Evolutionary conservation across 371 early-diverging fungal genomes (phyloP).

Genomic region (Lichtheimia corymbifera): DNA sequence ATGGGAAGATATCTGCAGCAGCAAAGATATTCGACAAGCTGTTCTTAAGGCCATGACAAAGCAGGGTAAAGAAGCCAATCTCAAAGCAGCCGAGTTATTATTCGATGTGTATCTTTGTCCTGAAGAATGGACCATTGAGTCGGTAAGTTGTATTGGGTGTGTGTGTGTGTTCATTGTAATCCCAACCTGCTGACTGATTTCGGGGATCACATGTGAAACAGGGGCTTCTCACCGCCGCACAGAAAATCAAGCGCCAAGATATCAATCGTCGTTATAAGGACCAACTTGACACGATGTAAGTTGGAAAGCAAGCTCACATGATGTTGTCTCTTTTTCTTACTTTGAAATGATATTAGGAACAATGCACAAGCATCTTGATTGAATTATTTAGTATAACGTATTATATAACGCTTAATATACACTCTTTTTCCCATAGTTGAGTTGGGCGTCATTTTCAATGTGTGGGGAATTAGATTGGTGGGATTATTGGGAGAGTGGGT

Average conservation of each 20-base stretch:
- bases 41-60: slow-evolving; percentile 31
- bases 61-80: slow-evolving; percentile 54
- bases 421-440: too few species aligned
- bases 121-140: slow-evolving; percentile 29
- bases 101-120: slow-evolving; percentile 44
- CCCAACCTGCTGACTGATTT: too few species aligned
- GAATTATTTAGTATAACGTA: neutral
- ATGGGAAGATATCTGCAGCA: slow-evolving; percentile 22
- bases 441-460: too few species aligned
- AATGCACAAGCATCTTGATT: slow-evolving; percentile 2
- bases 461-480: too few species aligned
- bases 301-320: neutral
- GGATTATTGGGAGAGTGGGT: too few species aligned
- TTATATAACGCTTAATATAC: too few species aligned
- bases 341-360: slow-evolving; percentile 1
- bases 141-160: slow-evolving; percentile 10
- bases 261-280: slow-evolving; percentile 59
- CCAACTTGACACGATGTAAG: slow-evolving; percentile 61
- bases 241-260: slow-evolving; percentile 84
- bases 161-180: neutral
- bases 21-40: slow-evolving; percentile 28
- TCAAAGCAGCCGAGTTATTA: slow-evolving; percentile 73
- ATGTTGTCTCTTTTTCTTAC: neutral
- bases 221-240: slow-evolving; percentile 80
- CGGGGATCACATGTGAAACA: slow-evolving; percentile 1